Percentiles rank a stretch among this genome's conserved stretches.
phyloP scores from a whole-genome alignment of 345 rosid genomes.

The Nephelium lappaceum region DNA sequence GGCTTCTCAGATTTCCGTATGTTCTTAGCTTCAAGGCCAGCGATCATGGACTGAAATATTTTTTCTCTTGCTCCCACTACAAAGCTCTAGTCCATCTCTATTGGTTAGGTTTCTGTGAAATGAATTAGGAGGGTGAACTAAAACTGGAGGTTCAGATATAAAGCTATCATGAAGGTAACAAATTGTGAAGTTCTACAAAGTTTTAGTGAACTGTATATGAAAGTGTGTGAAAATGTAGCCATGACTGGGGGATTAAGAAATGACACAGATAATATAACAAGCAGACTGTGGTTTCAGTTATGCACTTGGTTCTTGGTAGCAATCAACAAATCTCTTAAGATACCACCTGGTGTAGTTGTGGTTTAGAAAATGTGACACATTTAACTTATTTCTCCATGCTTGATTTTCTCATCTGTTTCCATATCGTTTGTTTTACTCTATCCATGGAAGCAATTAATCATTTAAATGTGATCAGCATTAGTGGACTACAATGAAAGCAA shows the following conservation, averaged over 20 bases:
- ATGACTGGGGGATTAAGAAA: background rate
- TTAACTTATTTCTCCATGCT: background rate
- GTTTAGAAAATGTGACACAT: slow-evolving; percentile 1
- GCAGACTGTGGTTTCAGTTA: background rate
- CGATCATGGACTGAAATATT: background rate
- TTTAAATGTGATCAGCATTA: background rate
- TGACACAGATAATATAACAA: background rate
- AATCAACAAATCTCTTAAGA: background rate
- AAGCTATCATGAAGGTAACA: background rate
- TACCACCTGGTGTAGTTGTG: background rate
- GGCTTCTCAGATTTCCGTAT: background rate
- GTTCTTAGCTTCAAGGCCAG: background rate
- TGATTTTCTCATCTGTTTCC: slow-evolving; percentile 4
- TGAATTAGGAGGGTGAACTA: background rate
- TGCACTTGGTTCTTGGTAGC: slow-evolving; percentile 3
- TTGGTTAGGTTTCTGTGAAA: background rate
- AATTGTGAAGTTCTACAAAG: slow-evolving; percentile 1
- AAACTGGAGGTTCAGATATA: background rate
- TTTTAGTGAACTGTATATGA: background rate
- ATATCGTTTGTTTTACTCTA: background rate
- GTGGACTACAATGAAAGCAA: background rate
- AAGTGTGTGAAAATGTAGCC: background rate
- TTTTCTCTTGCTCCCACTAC: background rate
- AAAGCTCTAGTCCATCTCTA: background rate
- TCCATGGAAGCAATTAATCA: background rate